phyloP scores from a whole-genome alignment of 345 rosid genomes.

The Melaleuca quinquenervia region DNA sequence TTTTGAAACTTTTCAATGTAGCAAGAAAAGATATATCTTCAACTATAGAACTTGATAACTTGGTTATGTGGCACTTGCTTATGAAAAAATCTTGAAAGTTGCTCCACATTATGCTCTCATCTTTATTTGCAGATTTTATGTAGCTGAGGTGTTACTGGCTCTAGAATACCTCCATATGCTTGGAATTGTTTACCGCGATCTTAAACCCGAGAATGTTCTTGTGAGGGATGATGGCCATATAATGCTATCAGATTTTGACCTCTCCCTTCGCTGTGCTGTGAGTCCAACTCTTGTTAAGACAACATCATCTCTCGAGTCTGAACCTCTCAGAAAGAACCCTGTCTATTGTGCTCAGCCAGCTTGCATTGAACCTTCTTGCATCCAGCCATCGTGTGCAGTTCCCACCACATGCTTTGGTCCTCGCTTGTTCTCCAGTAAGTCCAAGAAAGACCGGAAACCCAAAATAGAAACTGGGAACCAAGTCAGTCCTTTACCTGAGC shows the following conservation, averaged over 20 bases:
- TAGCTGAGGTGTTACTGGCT: slow-evolving; percentile 64
- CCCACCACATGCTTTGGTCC: slow-evolving; percentile 85
- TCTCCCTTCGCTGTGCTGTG: slow-evolving; percentile 72
- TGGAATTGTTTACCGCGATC: slow-evolving; percentile 71
- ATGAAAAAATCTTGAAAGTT: neutral
- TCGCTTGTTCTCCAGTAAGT: slow-evolving; percentile 72
- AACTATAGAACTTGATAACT: neutral
- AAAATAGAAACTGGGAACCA: slow-evolving; percentile 65
- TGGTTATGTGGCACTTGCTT: neutral
- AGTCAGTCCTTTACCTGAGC: slow-evolving; percentile 85
- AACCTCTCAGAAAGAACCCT: slow-evolving; percentile 62
- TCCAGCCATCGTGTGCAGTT: slow-evolving; percentile 76
- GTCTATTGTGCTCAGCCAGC: slow-evolving; percentile 76
- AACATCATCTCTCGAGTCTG: slow-evolving; percentile 51
- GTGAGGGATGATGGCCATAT: slow-evolving; percentile 75
- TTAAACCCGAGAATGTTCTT: slow-evolving; percentile 75
- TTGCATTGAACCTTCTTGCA: slow-evolving; percentile 80
- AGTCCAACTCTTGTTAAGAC: slow-evolving; percentile 74
- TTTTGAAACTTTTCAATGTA: neutral
- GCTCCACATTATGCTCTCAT: neutral
- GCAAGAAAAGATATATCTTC: neutral
- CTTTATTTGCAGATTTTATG: slow-evolving; percentile 47
- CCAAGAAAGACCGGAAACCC: slow-evolving; percentile 66
- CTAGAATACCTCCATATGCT: slow-evolving; percentile 76
- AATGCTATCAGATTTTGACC: slow-evolving; percentile 81